These are phyloP conservation scores for Polytolypa hystricis DNA, from an alignment of 2,329 filamentous ascomycete species.

Conservation along the genomic window DNA sequence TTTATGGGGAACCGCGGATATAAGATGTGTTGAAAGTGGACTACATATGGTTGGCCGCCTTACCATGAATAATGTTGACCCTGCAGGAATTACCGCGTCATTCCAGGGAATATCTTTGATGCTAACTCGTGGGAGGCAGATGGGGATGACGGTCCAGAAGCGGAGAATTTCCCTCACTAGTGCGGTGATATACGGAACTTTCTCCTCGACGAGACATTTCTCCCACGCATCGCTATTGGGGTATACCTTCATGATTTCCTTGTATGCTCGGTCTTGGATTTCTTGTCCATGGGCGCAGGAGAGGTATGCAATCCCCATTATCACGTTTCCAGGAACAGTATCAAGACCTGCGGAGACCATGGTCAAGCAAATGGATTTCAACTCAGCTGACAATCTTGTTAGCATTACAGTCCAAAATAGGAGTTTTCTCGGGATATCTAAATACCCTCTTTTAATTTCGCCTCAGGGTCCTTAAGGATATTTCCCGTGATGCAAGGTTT, in stretches of 20 bases:
- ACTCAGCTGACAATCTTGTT: slow-evolving; percentile 47
- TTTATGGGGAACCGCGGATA: not conserved
- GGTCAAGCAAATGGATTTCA: slow-evolving; percentile 70
- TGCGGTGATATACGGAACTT: slow-evolving; percentile 64
- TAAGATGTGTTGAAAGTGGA: not conserved
- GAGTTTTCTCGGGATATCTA: not conserved
- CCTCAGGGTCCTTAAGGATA: slow-evolving; percentile 58
- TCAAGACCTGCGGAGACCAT: slow-evolving; percentile 76
- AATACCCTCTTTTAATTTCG: slow-evolving; percentile 54
- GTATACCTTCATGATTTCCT: slow-evolving; percentile 60
- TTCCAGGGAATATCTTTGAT: slow-evolving; percentile 64
- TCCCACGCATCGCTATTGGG: slow-evolving; percentile 68
- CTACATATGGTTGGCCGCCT: slow-evolving; percentile 7
- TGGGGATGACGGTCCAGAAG: slow-evolving; percentile 69
- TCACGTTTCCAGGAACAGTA: slow-evolving; percentile 67
- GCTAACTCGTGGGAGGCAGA: slow-evolving; percentile 61
- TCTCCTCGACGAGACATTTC: slow-evolving; percentile 60
- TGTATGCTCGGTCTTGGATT: slow-evolving; percentile 58
- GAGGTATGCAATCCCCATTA: slow-evolving; percentile 69
- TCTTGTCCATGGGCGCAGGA: slow-evolving; percentile 55
- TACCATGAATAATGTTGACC: slow-evolving; percentile 71
- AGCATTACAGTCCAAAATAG: slow-evolving; percentile 28
- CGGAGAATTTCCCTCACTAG: slow-evolving; percentile 68
- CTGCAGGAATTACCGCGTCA: slow-evolving; percentile 56
- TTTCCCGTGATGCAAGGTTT: slow-evolving; percentile 59